Base-by-base conservation (phyloP, 1,284 basidiomycete genomes). In the Moniliophthora roreri region DNA sequence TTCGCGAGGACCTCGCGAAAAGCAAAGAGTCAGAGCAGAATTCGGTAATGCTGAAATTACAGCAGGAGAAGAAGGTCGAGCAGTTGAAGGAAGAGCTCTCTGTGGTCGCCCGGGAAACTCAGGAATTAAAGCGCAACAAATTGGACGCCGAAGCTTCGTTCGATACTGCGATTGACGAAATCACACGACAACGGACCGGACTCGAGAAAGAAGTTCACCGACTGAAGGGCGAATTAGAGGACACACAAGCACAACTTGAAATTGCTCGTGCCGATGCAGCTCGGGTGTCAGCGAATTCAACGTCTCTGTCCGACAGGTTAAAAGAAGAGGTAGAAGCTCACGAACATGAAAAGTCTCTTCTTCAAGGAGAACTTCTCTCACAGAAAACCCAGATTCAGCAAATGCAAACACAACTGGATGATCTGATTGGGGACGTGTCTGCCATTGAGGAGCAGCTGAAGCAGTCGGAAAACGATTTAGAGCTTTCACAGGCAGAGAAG, bases 401-500 rank as follows among this genome's bases (percentile, higher is more conserved):
- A 20, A 51, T 53, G 10, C 51, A 56, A 16, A 52, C 41, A 5
- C 42, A 58, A 13, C 55, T 40, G 48, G 56, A 52, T 18, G 60
- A 45, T 13, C 15, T 58, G 18, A 21, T 16, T 26, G 39, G 40
- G 15, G 35, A 51, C 11, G 46, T 71, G 8, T 34, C 47, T 13
- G 50, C 20, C 23, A 55, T 67, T 21, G 60, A 63, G 39, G 56
- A 51, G 5, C 63, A 66, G 13, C 59, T 74, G 8, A 54, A 64
- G 36, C 36, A 59, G 11, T 54, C 63, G 9, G 62, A 69, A 28
- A 44, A 18, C 2, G 63, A 68, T 18, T 51, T 72, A 21, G 63
- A 68, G 36, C 49, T 62, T 2, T 52, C 77, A 26, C 75, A 79
- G 54, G 72, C 77, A 48, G 84, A 85, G 65, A 82, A 78, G 54